Conservation (phyloP, 1,284 basidiomycete genomes). For the Puccinia polysora region DNA sequence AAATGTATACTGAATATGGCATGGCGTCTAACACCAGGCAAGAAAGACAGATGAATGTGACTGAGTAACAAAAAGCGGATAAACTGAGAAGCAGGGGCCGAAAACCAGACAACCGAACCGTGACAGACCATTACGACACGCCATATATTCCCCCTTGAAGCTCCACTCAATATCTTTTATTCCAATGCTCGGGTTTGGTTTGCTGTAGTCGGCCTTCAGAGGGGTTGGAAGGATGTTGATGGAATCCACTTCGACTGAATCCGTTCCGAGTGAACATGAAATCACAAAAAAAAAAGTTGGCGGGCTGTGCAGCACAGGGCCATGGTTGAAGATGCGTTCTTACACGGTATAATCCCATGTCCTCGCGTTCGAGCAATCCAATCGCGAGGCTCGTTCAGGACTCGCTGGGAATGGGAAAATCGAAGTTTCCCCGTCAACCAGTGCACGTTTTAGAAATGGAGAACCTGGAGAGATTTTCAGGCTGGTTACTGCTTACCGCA, state of each 20-base stretch:
- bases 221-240: slow-evolving; percentile 1
- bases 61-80: too few species aligned
- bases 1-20: slow-evolving; percentile 19
- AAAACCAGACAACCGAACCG: too few species aligned
- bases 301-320: background rate
- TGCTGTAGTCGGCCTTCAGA: slow-evolving; percentile 30
- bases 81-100: too few species aligned
- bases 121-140: slow-evolving; percentile 24
- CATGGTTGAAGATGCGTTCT: background rate
- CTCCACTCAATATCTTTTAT: slow-evolving; percentile 35
- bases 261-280: background rate
- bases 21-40: slow-evolving; percentile 14
- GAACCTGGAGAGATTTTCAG: background rate
- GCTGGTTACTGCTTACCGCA: slow-evolving; percentile 17
- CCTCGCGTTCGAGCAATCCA: slow-evolving; percentile 33
- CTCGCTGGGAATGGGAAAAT: background rate
- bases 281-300: background rate
- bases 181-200: slow-evolving; percentile 31
- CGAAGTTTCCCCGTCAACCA: background rate
- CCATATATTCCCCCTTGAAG: slow-evolving; percentile 28
- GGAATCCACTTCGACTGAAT: slow-evolving; percentile 8
- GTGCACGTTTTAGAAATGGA: background rate
- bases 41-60: too few species aligned
- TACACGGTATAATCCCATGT: slow-evolving; percentile 38
- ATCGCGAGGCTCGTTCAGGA: slow-evolving; percentile 20